Base-by-base conservation (phyloP, 371 early-diverging fungal genomes). In the Mucor irregularis region DNA sequence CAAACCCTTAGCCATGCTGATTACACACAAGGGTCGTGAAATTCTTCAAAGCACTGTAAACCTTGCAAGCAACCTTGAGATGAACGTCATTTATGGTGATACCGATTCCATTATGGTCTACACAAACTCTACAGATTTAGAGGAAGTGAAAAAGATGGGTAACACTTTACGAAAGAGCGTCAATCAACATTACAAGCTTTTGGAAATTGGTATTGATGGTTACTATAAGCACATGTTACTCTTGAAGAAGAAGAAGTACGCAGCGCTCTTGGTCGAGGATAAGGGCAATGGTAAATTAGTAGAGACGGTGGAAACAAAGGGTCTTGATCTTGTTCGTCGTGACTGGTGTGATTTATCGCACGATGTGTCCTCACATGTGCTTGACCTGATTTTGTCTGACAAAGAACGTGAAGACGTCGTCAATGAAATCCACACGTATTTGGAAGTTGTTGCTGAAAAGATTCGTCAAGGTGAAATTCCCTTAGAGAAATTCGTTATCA, bases 31-130 rank as follows among this genome's bases (percentile, higher is more conserved):
- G 58, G 99, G 99, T 25, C 90, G 99, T 59, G 96, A 96, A 71
- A 95, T 99, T 78, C 74, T 99, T 42, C 95, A 95, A 66, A 88
- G 88, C 52, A 98, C 99, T 0, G 95, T 96, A 25, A 83, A 92
- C 33, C 73, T 97, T 14, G 98, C 99, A 3, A 82, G 84, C 14
- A 60, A 69, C 4, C 80, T 89, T 21, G 84, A 86, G 5, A 79
- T 96, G 33, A 93, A 97, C 50, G 90, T 99, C 13, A 96, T 99
- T 71, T 99, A 99, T 75, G 99, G 99, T 62, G 99, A 99, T 73
- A 99, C 99, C 0, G 99, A 99, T 76, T 99, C 99, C 3, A 96
- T 99, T 58, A 99, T 99, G 99, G 96, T 99, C 45, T 81, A 99
- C 68, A 98, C 98, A 5, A 88, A 90, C 56, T 86, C 89, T n/a